Evolutionary conservation across 164 flowering plant species (phyloP).

Genomic region (Nymphaea colorata): DNA sequence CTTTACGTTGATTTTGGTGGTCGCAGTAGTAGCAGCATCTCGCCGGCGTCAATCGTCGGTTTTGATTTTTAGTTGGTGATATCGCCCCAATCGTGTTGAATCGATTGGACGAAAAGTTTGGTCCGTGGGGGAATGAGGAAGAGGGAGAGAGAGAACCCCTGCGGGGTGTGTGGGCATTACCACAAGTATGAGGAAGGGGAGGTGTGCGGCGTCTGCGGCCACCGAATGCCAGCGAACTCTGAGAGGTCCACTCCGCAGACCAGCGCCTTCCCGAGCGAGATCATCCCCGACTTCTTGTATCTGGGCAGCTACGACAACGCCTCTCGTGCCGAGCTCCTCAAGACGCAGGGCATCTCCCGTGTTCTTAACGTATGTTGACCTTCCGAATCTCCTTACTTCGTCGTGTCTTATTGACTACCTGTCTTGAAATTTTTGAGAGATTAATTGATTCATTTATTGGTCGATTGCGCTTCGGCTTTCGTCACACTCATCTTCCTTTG

Average conservation of each 20-base stretch:
- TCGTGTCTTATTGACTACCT: neutral
- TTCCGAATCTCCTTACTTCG: neutral
- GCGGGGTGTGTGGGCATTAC: conserved; percentile 92
- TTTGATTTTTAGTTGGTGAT: neutral
- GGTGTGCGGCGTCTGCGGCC: conserved; percentile 87
- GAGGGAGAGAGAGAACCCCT: conserved; percentile 95
- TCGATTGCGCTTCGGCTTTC: neutral
- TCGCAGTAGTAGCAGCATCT: neutral
- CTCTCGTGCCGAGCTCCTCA: conserved; percentile 77
- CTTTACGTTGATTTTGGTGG: neutral
- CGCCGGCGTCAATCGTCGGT: neutral
- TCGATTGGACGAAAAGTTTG: neutral
- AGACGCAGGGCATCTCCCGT: conserved; percentile 78
- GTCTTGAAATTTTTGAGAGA: neutral
- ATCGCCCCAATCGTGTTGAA: neutral
- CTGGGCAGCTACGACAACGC: conserved; percentile 96
- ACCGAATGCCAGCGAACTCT: conserved; percentile 37
- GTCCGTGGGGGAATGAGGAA: conserved; percentile 46
- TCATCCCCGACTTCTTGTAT: conserved; percentile 80
- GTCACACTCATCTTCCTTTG: too few relatives aligned
- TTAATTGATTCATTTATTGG: neutral
- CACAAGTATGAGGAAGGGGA: conserved; percentile 96
- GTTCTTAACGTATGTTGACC: conserved; percentile 61
- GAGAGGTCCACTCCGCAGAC: conserved; percentile 30
- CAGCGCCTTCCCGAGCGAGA: conserved; percentile 83